Evolutionary conservation across 768 basidiomycete genomes (phyloP).

Genomic region (Collybia sp.): DNA sequence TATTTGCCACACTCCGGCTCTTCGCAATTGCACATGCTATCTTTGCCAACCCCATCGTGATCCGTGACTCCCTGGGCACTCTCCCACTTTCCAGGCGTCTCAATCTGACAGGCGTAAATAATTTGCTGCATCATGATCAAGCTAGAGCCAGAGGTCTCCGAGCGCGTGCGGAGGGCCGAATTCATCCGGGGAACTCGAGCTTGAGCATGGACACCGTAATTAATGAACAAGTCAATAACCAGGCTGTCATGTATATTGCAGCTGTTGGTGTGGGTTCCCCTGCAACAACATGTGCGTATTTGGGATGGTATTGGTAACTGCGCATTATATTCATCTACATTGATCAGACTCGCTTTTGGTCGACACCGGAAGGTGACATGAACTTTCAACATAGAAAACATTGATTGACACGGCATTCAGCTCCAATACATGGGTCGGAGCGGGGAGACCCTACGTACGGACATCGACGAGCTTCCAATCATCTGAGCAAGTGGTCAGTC

Average conservation of each 20-base stretch:
- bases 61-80: slow-evolving; percentile 34
- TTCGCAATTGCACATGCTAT: slow-evolving; percentile 43
- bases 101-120: slow-evolving; percentile 44
- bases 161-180: slow-evolving; percentile 29
- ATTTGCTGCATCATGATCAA: slow-evolving; percentile 47
- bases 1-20: slow-evolving; percentile 41
- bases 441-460: slow-evolving; percentile 36
- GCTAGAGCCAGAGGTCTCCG: slow-evolving; percentile 42
- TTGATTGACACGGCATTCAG: neutral
- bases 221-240: slow-evolving; percentile 32
- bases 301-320: slow-evolving; percentile 54
- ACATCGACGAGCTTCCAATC: slow-evolving; percentile 38
- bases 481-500: slow-evolving; percentile 27
- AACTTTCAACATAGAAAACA: neutral
- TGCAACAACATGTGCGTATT: slow-evolving; percentile 41
- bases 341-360: neutral
- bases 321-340: neutral
- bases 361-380: slow-evolving; percentile 27
- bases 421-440: slow-evolving; percentile 43
- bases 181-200: too few species aligned
- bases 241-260: slow-evolving; percentile 49
- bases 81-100: slow-evolving; percentile 50
- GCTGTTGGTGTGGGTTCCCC: slow-evolving; percentile 49
- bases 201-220: slow-evolving; percentile 30
- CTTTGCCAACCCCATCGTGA: slow-evolving; percentile 37